Evolutionary conservation across 371 early-diverging fungal species (phyloP).

Genomic region (Mortierella sp.): DNA sequence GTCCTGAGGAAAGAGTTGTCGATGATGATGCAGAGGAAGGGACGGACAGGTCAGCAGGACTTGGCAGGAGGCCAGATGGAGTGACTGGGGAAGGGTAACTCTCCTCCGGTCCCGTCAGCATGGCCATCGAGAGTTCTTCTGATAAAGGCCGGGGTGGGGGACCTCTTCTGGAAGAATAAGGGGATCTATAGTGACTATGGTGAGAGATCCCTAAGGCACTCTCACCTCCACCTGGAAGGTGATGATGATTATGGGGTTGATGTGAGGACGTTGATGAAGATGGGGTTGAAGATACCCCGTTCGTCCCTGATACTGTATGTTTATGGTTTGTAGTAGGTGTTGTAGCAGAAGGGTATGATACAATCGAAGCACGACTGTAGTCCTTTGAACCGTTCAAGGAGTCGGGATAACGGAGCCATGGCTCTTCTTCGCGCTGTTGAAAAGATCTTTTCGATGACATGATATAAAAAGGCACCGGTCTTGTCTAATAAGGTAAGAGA

Average conservation of each 20-base stretch:
- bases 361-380: constrained; percentile 16
- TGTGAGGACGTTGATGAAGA: not conserved
- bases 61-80: constrained; percentile 28
- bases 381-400: constrained; percentile 5
- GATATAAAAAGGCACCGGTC: not conserved
- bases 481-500: not conserved
- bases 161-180: constrained; percentile 17
- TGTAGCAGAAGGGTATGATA: not conserved
- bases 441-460: constrained; percentile 41
- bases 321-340: constrained; percentile 15
- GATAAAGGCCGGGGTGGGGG: constrained; percentile 34
- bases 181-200: not conserved
- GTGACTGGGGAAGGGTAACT: constrained; percentile 22
- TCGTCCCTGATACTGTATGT: constrained; percentile 18
- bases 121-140: constrained; percentile 35
- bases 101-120: constrained; percentile 18
- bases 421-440: constrained; percentile 41
- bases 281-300: constrained; percentile 10
- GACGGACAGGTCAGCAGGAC: constrained; percentile 26
- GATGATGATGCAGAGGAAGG: constrained; percentile 19
- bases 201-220: not conserved
- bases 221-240: not conserved
- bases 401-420: constrained; percentile 39
- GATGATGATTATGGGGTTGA: not conserved
- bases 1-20: constrained; percentile 16